Percentiles rank a stretch among this genome's conserved stretches.
phyloP scores from a whole-genome alignment of 2,329 filamentous ascomycete species.

The Aspergillus sp. region DNA sequence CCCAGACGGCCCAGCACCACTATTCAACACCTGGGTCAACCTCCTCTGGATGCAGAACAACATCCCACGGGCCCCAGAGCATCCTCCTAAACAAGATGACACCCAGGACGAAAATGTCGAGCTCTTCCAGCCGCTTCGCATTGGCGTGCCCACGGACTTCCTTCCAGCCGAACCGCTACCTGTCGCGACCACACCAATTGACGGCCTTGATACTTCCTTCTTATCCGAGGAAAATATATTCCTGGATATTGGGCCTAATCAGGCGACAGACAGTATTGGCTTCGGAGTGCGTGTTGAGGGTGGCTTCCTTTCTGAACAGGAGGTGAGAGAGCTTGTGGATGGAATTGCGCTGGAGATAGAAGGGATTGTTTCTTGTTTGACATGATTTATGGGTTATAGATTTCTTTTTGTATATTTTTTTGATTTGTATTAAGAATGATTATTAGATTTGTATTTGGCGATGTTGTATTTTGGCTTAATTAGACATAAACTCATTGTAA shows the following conservation, averaged over 20 bases:
- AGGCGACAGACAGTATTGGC: constrained; percentile 23
- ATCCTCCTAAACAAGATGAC: background rate
- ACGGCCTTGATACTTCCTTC: constrained; percentile 24
- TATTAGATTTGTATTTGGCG: background rate
- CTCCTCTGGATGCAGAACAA: constrained; percentile 29
- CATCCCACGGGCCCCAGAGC: constrained; percentile 1
- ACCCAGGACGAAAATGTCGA: background rate
- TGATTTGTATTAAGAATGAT: background rate
- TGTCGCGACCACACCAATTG: constrained; percentile 18
- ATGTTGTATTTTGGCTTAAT: too few relatives aligned
- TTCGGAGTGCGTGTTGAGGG: constrained; percentile 31
- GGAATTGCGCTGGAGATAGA: constrained; percentile 24
- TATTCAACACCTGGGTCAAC: constrained; percentile 36
- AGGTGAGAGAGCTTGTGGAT: constrained; percentile 18
- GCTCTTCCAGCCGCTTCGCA: constrained; percentile 23
- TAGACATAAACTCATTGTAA: too few relatives aligned
- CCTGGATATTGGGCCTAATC: constrained; percentile 29
- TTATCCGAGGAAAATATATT: constrained; percentile 24
- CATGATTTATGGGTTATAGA: background rate
- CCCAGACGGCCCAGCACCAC: constrained; percentile 4
- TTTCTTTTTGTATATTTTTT: background rate
- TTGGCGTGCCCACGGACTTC: constrained; percentile 29
- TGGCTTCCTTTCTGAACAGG: constrained; percentile 17
- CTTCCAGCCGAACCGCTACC: constrained; percentile 17
- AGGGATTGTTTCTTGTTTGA: constrained; percentile 2